Base-by-base conservation (phyloP, 2,329 filamentous ascomycete genomes). In the Aureobasidium lini region DNA sequence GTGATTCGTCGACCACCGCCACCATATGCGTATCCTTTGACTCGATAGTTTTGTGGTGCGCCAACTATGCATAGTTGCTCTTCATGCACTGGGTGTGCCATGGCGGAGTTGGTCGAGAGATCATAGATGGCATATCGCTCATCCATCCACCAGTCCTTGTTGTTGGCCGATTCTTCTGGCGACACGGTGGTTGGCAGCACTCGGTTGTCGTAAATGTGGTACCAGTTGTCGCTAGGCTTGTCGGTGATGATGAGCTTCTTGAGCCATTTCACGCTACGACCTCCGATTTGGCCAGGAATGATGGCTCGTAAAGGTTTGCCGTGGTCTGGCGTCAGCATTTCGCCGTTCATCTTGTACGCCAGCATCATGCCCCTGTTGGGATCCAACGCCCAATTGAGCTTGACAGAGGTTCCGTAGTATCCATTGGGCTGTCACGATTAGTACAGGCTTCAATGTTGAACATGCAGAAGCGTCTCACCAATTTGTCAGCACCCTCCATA, bases 51-150 rank as follows among this genome's bases (percentile, higher is more conserved):
- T 11, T 79, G 68, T 0, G 75, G 71, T 1, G 75, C 75, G 6
- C 75, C 75, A 0, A 73, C 66, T 1, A 89, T 66, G 4, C 75
- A 69, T 0, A 94, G 61, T 34, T 74, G 77, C 71, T 95, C 89
- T 47, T 90, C 81, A 64, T 96, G 91, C 8, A 86, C 84, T 0
- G 92, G 92, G 68, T 86, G 89, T 40, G 84, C 90, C 42, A 86
- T 87, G 6, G 88, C 90, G 16, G 89, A 93, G 67, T 96, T 96
- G 15, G 88, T 85, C 66, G 88, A 95, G 8, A 96, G 81, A 66
- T 96, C 92, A 70, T 96, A 95, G 62, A 96, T 96, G 18, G 90
- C 90, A 68, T 96, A 95, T 62, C 89, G 82, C 64, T 96, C 91
- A 69, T 96, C 92, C 66, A 78, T 86, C 92, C 92, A 96, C 76